Conservation (phyloP, 345 rosid genomes). For the Sonneratia alba region DNA sequence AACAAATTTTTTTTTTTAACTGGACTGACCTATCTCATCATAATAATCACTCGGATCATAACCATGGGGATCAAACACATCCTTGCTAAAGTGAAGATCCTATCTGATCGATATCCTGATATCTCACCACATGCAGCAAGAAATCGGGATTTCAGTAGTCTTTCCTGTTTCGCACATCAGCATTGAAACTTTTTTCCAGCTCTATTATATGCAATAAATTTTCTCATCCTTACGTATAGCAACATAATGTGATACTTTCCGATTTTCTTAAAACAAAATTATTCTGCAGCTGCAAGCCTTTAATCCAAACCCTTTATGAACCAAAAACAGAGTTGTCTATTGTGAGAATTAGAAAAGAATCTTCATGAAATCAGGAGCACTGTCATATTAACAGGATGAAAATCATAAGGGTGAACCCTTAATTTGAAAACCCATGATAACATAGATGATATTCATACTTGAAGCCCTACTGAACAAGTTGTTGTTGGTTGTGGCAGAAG, state of each 20-base stretch:
- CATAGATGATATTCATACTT: slow-evolving; percentile 32
- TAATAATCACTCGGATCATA: slow-evolving; percentile 76
- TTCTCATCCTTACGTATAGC: slow-evolving; percentile 62
- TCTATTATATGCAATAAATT: slow-evolving; percentile 68
- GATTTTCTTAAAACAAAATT: not conserved
- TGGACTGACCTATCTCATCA: slow-evolving; percentile 61
- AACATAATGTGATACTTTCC: slow-evolving; percentile 8
- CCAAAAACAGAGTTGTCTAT: not conserved
- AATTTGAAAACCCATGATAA: not conserved
- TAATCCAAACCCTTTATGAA: not conserved
- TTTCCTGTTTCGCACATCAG: slow-evolving; percentile 89
- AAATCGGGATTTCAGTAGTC: slow-evolving; percentile 94
- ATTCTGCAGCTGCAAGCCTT: not conserved
- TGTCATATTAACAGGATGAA: not conserved
- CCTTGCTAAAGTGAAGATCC: slow-evolving; percentile 89
- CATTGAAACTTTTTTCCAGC: slow-evolving; percentile 87
- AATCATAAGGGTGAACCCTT: not conserved
- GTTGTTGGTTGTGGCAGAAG: slow-evolving; percentile 52
- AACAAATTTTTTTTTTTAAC: not conserved
- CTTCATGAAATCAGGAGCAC: not conserved
- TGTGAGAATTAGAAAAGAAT: not conserved
- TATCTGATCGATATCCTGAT: slow-evolving; percentile 84
- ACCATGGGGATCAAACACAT: slow-evolving; percentile 89
- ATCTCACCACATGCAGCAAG: slow-evolving; percentile 81
- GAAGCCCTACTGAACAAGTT: slow-evolving; percentile 73